Evolutionary conservation across 371 early-diverging fungal species (phyloP).

Genomic region (Syncephalastrum racemosum): DNA sequence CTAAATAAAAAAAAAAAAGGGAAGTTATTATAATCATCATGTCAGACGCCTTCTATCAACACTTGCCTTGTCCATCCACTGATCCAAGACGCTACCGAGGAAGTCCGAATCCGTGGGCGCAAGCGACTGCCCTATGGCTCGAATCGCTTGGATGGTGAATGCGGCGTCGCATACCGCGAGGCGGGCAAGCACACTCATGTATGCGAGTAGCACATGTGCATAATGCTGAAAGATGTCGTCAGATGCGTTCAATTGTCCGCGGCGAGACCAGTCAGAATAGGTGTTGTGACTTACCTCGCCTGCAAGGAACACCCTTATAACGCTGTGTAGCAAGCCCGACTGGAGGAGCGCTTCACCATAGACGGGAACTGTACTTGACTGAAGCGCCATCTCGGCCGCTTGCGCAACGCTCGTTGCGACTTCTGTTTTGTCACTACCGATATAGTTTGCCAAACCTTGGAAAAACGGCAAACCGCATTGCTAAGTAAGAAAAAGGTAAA

Average conservation of each 20-base stretch:
- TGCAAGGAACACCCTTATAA: slow-evolving; percentile 54
- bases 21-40: not conserved
- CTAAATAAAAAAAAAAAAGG: slow-evolving; percentile 30
- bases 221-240: slow-evolving; percentile 39
- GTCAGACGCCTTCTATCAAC: not conserved
- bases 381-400: slow-evolving; percentile 58
- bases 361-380: slow-evolving; percentile 48
- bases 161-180: slow-evolving; percentile 60
- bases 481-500: slow-evolving; percentile 16
- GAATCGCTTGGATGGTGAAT: slow-evolving; percentile 48
- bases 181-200: slow-evolving; percentile 64
- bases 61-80: slow-evolving; percentile 71
- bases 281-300: slow-evolving; percentile 43
- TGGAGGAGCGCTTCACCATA: slow-evolving; percentile 53
- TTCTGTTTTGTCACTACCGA: slow-evolving; percentile 60
- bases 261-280: not conserved
- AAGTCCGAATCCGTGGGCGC: slow-evolving; percentile 38
- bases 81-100: slow-evolving; percentile 48
- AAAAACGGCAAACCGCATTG: slow-evolving; percentile 50
- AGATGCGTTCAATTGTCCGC: not conserved
- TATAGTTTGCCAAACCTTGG: slow-evolving; percentile 49
- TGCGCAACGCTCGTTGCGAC: slow-evolving; percentile 64
- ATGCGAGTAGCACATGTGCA: slow-evolving; percentile 64
- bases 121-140: slow-evolving; percentile 46
- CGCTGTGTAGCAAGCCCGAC: slow-evolving; percentile 53